phyloP scores from a whole-genome alignment of 495 filamentous ascomycete genomes.

The Lepraria neglecta region DNA sequence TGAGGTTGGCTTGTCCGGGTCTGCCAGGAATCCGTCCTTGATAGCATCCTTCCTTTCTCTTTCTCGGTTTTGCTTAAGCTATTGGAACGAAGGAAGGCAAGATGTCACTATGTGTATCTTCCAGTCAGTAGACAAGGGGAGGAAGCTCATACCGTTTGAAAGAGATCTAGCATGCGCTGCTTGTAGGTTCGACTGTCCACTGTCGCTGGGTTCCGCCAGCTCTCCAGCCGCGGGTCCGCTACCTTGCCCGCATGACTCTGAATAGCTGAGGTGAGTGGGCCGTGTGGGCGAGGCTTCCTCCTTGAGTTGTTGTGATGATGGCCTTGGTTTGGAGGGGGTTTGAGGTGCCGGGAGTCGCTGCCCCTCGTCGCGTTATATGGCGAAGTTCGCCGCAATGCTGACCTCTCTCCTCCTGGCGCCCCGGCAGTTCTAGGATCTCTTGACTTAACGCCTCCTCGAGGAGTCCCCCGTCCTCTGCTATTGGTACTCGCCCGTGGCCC shows the following conservation, averaged over 20 bases:
- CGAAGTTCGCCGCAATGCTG: not conserved
- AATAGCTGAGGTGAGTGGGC: constrained; percentile 8
- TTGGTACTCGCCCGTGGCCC: constrained; percentile 19
- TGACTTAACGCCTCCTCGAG: constrained; percentile 17
- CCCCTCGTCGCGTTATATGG: not conserved
- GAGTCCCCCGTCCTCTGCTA: constrained; percentile 14
- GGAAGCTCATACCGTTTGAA: constrained; percentile 26
- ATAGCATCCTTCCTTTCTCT: constrained; percentile 65
- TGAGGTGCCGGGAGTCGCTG: constrained; percentile 11
- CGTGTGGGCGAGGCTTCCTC: constrained; percentile 8
- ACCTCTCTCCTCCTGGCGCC: constrained; percentile 3
- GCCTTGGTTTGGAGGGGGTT: constrained; percentile 11
- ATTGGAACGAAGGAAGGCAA: constrained; percentile 27
- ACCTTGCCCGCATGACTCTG: constrained; percentile 15
- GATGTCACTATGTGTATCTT: constrained; percentile 23
- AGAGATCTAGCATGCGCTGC: constrained; percentile 26
- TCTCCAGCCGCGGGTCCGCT: constrained; percentile 12
- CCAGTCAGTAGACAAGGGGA: constrained; percentile 22
- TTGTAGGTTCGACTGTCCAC: constrained; percentile 21
- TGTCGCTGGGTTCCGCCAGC: constrained; percentile 19
- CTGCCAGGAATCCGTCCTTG: constrained; percentile 69
- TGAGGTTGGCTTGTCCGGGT: constrained; percentile 76
- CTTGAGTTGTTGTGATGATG: constrained; percentile 9
- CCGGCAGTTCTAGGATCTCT: constrained; percentile 14
- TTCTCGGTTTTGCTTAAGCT: constrained; percentile 62